Conservation (phyloP, 352 stramenopile genomes). For the Achlya hypogyna region DNA sequence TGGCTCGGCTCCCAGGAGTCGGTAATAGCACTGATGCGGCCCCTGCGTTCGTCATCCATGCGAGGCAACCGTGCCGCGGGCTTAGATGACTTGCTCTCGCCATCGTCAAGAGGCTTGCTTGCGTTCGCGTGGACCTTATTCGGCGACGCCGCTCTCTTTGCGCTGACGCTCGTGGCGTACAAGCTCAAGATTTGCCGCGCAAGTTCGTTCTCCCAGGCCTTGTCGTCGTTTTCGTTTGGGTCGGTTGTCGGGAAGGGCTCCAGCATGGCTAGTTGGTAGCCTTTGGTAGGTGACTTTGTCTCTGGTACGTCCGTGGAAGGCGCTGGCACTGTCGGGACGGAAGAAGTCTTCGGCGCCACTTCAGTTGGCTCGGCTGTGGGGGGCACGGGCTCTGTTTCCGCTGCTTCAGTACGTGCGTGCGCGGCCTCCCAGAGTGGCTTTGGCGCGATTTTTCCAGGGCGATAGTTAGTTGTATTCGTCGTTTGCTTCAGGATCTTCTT, state of each 20-base stretch:
- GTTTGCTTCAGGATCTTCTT: constrained; percentile 8
- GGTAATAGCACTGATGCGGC: constrained; percentile 25
- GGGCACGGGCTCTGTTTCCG: neutral
- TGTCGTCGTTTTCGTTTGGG: constrained; percentile 61
- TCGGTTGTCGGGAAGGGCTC: constrained; percentile 31
- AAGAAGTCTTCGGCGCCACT: no score
- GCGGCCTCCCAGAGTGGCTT: neutral
- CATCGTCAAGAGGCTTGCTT: neutral
- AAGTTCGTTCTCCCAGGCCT: constrained; percentile 86
- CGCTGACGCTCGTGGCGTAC: constrained; percentile 67
- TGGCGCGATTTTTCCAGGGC: neutral
- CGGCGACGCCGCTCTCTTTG: constrained; percentile 27
- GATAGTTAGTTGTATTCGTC: neutral
- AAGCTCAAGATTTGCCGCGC: constrained; percentile 84
- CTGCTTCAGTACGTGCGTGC: neutral
- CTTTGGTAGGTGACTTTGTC: constrained; percentile 17
- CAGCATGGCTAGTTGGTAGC: constrained; percentile 49
- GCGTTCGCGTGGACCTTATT: neutral
- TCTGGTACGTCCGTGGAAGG: neutral
- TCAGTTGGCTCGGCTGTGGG: neutral
- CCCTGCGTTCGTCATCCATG: neutral
- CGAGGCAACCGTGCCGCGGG: neutral
- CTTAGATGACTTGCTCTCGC: no score
- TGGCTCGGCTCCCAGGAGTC: constrained; percentile 66
- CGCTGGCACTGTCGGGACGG: neutral